Evolutionary conservation across 768 basidiomycete genomes (phyloP).

Genomic region (Trametes cinnabarina): DNA sequence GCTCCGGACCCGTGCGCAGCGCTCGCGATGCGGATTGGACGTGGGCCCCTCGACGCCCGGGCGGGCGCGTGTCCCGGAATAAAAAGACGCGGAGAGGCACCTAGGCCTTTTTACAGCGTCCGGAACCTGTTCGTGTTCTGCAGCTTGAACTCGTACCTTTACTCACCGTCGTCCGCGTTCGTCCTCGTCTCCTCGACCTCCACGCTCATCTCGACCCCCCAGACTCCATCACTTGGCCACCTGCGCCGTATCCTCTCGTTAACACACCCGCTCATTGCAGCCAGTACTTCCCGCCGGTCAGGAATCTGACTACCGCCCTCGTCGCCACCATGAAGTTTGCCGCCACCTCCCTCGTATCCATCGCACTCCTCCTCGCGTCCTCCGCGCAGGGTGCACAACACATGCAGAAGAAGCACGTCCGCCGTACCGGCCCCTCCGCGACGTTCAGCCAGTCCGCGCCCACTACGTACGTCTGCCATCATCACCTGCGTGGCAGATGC

Average conservation of each 20-base stretch:
- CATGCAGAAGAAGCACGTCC: conserved; percentile 17
- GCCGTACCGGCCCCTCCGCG: conserved; percentile 23
- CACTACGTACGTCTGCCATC: conserved; percentile 8
- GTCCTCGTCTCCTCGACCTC: not conserved
- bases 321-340: conserved; percentile 25
- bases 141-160: not conserved
- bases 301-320: conserved; percentile 2
- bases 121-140: conserved; percentile 8
- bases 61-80: not conserved
- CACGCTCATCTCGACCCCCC: not conserved
- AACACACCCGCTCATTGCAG: conserved; percentile 5
- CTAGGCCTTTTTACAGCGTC: not conserved
- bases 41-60: not conserved
- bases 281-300: conserved; percentile 13
- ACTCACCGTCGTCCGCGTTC: not conserved
- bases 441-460: conserved; percentile 15
- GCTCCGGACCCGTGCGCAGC: not conserved
- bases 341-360: conserved; percentile 20
- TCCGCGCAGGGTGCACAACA: conserved; percentile 22
- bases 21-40: no score
- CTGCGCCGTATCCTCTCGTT: not conserved
- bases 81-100: not conserved
- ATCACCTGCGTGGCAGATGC: not conserved
- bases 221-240: not conserved
- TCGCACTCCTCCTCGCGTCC: conserved; percentile 24